Evolutionary conservation across 345 rosid species (phyloP).

Genomic region (Dimocarpus longan): DNA sequence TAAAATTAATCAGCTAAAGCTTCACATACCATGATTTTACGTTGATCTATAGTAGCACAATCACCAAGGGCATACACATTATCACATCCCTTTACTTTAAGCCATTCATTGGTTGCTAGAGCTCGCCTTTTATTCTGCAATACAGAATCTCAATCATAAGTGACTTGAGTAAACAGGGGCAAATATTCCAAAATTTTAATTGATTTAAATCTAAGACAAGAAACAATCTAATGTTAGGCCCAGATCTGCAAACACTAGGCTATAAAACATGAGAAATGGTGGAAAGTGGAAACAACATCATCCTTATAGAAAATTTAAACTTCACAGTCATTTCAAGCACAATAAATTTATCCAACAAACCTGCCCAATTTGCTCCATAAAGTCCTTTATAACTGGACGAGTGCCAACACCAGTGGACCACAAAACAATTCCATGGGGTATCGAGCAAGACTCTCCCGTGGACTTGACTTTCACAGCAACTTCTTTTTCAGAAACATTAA

Average conservation of each 20-base stretch:
- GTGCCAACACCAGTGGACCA: conserved; percentile 95
- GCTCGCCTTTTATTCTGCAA: conserved; percentile 67
- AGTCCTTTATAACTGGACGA: conserved; percentile 74
- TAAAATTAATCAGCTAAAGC: conserved; percentile 13
- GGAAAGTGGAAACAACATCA: conserved; percentile 11
- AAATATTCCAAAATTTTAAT: conserved; percentile 3
- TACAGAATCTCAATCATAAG: conserved; percentile 16
- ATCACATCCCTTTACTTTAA: conserved; percentile 77
- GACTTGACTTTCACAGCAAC: conserved; percentile 70
- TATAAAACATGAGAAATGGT: neutral
- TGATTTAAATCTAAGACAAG: neutral
- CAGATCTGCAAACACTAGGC: neutral
- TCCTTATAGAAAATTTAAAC: neutral
- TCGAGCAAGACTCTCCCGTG: conserved; percentile 50
- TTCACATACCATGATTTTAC: conserved; percentile 72
- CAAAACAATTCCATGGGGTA: conserved; percentile 87
- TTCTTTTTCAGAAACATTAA: conserved; percentile 70
- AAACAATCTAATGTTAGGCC: neutral
- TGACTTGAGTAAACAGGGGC: neutral
- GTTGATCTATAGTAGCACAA: conserved; percentile 91
- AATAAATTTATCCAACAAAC: conserved; percentile 30
- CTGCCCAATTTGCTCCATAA: conserved; percentile 95
- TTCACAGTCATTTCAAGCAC: neutral
- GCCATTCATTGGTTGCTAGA: conserved; percentile 88
- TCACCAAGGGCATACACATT: conserved; percentile 91